Percentiles rank a stretch among this genome's conserved stretches.
These are phyloP conservation scores for Dactylellina sp. DNA, from an alignment of 2,329 filamentous ascomycete genomes.

Conservation along the genomic window DNA sequence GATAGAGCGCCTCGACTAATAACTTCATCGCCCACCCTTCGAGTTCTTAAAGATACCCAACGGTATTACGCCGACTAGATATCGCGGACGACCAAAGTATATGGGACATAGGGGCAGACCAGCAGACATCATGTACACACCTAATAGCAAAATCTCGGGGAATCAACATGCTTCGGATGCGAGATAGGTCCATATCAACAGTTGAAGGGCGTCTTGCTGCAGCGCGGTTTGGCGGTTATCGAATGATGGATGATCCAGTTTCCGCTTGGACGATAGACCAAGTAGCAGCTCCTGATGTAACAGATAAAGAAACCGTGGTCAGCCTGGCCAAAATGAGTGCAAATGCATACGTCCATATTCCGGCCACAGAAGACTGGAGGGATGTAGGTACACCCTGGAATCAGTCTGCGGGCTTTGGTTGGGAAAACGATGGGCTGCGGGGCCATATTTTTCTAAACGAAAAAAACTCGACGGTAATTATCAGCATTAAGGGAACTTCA, in stretches of 20 bases:
- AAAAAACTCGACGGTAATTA: slow-evolving; percentile 85
- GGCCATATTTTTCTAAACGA: slow-evolving; percentile 93
- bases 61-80: slow-evolving; percentile 81
- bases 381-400: slow-evolving; percentile 84
- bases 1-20: neutral
- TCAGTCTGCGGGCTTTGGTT: slow-evolving; percentile 88
- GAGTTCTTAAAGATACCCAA: slow-evolving; percentile 70
- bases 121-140: slow-evolving; percentile 67
- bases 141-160: slow-evolving; percentile 74
- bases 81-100: slow-evolving; percentile 73
- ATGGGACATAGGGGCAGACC: slow-evolving; percentile 73
- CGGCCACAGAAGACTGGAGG: slow-evolving; percentile 81
- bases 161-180: slow-evolving; percentile 80
- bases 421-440: slow-evolving; percentile 87
- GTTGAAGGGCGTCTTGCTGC: slow-evolving; percentile 83
- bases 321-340: slow-evolving; percentile 88
- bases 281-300: slow-evolving; percentile 81
- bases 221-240: slow-evolving; percentile 75
- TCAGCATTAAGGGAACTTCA: slow-evolving; percentile 91
- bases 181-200: slow-evolving; percentile 78
- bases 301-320: slow-evolving; percentile 84
- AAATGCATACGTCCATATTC: slow-evolving; percentile 84
- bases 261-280: slow-evolving; percentile 83
- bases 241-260: slow-evolving; percentile 70
- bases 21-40: neutral